phyloP scores from a whole-genome alignment of 306 rosid genomes.

The Trifolium repens region DNA sequence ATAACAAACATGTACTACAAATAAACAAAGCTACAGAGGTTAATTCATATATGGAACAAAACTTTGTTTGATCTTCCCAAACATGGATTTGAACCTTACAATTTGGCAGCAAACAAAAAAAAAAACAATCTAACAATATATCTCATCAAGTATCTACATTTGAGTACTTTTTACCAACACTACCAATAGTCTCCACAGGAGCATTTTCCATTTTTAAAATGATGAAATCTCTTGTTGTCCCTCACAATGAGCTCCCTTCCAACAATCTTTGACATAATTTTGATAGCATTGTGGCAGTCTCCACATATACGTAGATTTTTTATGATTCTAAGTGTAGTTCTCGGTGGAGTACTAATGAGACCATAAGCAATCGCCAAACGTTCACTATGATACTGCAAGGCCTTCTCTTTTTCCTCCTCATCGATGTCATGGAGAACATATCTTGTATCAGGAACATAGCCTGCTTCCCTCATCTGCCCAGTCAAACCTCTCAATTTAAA shows the following conservation, averaged over 20 bases:
- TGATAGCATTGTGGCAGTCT: slow-evolving; percentile 94
- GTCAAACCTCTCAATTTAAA: slow-evolving; percentile 67
- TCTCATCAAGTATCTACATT: slow-evolving; percentile 39
- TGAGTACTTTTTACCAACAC: slow-evolving; percentile 21
- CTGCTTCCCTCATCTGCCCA: slow-evolving; percentile 90
- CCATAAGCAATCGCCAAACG: slow-evolving; percentile 95
- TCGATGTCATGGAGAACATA: slow-evolving; percentile 92
- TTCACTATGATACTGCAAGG: slow-evolving; percentile 90
- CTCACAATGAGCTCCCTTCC: slow-evolving; percentile 94
- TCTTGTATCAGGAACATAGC: slow-evolving; percentile 94
- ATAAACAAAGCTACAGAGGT: slow-evolving; percentile 10
- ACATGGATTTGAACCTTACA: slow-evolving; percentile 22
- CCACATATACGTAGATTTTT: slow-evolving; percentile 95
- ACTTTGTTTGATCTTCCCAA: neutral
- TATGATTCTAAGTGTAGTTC: slow-evolving; percentile 92
- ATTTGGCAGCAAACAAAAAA: slow-evolving; percentile 37
- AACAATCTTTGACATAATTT: slow-evolving; percentile 85
- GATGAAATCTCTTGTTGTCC: slow-evolving; percentile 95
- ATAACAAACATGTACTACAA: slow-evolving; percentile 12
- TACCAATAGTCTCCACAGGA: slow-evolving; percentile 96
- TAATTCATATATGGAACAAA: slow-evolving; percentile 32
- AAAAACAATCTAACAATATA: slow-evolving; percentile 24
- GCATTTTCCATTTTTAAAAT: slow-evolving; percentile 86
- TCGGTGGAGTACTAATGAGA: slow-evolving; percentile 91
- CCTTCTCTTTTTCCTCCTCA: slow-evolving; percentile 89